Evolutionary conservation across 202 grass and related monocot species (phyloP).

Genomic region (Tripidium arundinaceum): DNA sequence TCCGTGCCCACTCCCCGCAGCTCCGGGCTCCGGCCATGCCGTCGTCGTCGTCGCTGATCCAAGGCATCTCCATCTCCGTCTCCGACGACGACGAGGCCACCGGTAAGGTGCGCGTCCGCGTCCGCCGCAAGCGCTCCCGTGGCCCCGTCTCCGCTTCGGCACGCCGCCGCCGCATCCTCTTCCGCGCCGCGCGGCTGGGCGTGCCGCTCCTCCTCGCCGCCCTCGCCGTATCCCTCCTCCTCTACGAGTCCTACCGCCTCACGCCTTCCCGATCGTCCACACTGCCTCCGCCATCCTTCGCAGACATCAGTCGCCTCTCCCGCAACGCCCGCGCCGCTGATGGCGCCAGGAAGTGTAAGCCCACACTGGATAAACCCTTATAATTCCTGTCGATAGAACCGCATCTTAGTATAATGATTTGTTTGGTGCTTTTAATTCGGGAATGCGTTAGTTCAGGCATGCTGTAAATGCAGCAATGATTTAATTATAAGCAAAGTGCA

Average conservation of each 20-base stretch:
- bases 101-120: conserved; percentile 53
- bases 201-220: conserved; percentile 52
- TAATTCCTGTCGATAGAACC: conserved; percentile 3
- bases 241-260: conserved; percentile 49
- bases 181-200: conserved; percentile 48
- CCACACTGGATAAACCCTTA: conserved; percentile 4
- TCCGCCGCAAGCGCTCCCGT: conserved; percentile 53
- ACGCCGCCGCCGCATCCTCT: conserved; percentile 39
- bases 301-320: conserved; percentile 40
- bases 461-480: conserved; percentile 50
- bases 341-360: conserved; percentile 60
- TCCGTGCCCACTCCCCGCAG: background rate
- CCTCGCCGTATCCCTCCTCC: conserved; percentile 50
- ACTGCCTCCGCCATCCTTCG: background rate
- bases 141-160: background rate
- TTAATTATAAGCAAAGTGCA: conserved; percentile 29
- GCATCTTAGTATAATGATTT: conserved; percentile 25
- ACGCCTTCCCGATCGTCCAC: background rate
- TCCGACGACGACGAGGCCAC: conserved; percentile 74
- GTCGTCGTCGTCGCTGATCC: conserved; percentile 56
- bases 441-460: conserved; percentile 31
- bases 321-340: conserved; percentile 42
- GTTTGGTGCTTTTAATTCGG: background rate
- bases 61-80: conserved; percentile 74
- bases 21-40: conserved; percentile 14